Evolutionary conservation across 2,329 filamentous ascomycete genomes (phyloP).

Genomic region (Stylonectria norvegica): DNA sequence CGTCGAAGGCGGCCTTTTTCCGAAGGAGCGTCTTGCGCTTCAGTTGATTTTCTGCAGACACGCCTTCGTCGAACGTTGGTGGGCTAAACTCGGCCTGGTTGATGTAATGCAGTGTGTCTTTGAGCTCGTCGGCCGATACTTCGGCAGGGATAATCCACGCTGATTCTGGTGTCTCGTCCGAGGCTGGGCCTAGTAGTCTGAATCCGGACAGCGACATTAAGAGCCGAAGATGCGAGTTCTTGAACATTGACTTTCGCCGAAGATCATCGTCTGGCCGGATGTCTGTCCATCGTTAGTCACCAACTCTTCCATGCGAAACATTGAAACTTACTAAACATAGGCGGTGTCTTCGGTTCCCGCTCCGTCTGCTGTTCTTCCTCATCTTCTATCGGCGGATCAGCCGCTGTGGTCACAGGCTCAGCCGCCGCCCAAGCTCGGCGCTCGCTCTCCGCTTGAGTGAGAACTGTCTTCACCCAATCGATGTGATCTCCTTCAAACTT

Average conservation of each 20-base stretch:
- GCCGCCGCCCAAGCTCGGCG: slow-evolving; percentile 74
- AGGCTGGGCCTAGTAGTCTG: slow-evolving; percentile 49
- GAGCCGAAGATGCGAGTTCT: slow-evolving; percentile 81
- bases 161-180: slow-evolving; percentile 71
- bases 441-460: slow-evolving; percentile 67
- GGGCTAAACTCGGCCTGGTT: slow-evolving; percentile 76
- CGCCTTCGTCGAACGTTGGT: slow-evolving; percentile 71
- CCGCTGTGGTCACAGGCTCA: slow-evolving; percentile 54
- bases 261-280: slow-evolving; percentile 63
- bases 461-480: slow-evolving; percentile 74
- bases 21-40: slow-evolving; percentile 61
- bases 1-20: slow-evolving; percentile 63
- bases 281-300: slow-evolving; percentile 40
- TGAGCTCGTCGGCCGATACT: slow-evolving; percentile 61
- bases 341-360: slow-evolving; percentile 28
- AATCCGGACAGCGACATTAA: slow-evolving; percentile 76
- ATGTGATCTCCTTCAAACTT: slow-evolving; percentile 72
- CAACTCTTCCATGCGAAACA: too few species aligned
- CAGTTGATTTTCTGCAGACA: slow-evolving; percentile 73
- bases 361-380: slow-evolving; percentile 26
- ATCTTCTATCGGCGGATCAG: slow-evolving; percentile 34
- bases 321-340: slow-evolving; percentile 33
- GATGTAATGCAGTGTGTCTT: slow-evolving; percentile 68
- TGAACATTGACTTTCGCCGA: slow-evolving; percentile 74
- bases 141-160: slow-evolving; percentile 72